A percentile compares a stretch with the other conserved stretches of the same genome.
phyloP scores from a whole-genome alignment of 2,329 filamentous ascomycete genomes.

The Aphanoascus verrucosus region DNA sequence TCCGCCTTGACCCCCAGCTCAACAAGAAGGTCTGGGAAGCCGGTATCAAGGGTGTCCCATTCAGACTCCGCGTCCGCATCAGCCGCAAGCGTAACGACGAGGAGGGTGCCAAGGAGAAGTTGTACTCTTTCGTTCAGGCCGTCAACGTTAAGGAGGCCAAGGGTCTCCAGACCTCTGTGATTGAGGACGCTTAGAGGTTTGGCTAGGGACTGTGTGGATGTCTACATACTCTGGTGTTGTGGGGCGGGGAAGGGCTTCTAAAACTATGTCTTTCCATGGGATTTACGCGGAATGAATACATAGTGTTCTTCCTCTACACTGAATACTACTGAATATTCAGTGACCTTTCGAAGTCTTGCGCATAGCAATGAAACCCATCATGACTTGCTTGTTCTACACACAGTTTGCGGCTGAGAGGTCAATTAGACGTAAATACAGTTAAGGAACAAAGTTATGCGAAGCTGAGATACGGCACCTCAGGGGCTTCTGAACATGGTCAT shows the following conservation, averaged over 20 bases:
- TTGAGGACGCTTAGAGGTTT: slow-evolving; percentile 44
- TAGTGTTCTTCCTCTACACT: not conserved
- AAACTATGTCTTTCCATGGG: not conserved
- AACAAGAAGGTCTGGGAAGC: slow-evolving; percentile 99
- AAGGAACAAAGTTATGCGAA: no score
- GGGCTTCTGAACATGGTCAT: no score
- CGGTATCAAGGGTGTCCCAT: slow-evolving; percentile 97
- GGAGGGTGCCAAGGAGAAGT: slow-evolving; percentile 98
- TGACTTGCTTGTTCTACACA: not conserved
- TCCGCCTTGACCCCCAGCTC: slow-evolving; percentile 94
- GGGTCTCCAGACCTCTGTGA: slow-evolving; percentile 86
- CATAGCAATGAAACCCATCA: not conserved
- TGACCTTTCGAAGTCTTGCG: not conserved
- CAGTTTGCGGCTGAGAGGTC: not conserved
- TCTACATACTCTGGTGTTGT: slow-evolving; percentile 5
- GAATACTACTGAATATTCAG: not conserved
- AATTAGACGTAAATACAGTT: not conserved
- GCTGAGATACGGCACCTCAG: no score
- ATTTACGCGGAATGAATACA: slow-evolving; percentile 1
- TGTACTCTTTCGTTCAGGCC: slow-evolving; percentile 99
- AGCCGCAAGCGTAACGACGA: slow-evolving; percentile 99
- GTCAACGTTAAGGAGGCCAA: slow-evolving; percentile 99
- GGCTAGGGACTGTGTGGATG: not conserved
- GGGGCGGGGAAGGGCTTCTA: slow-evolving; percentile 5
- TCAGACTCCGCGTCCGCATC: slow-evolving; percentile 94